Conservation (phyloP, 345 rosid genomes). For the Noccaea caerulescens region DNA sequence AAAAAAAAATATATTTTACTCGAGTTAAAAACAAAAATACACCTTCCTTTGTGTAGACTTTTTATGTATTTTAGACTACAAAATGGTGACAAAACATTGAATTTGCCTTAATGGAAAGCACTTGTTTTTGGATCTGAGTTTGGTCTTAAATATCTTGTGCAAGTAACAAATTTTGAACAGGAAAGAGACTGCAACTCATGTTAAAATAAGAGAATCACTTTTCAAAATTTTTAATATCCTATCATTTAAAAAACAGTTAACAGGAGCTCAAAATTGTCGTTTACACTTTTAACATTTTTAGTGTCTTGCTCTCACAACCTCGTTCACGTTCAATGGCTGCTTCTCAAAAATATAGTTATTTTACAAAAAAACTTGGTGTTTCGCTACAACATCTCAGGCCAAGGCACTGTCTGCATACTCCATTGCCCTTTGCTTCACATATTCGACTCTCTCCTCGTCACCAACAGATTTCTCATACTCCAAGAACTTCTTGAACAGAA, state of each 20-base stretch:
- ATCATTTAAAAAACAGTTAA: neutral
- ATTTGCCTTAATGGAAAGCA: too few species aligned
- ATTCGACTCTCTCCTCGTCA: conserved; percentile 63
- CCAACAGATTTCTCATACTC: conserved; percentile 69
- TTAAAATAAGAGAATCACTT: too few species aligned
- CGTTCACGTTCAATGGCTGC: conserved; percentile 8
- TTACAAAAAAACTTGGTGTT: conserved; percentile 22
- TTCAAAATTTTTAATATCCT: neutral
- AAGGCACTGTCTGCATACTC: conserved; percentile 69
- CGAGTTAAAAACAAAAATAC: neutral
- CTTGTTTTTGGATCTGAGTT: too few species aligned
- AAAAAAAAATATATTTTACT: neutral
- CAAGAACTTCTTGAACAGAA: conserved; percentile 87
- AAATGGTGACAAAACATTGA: too few species aligned
- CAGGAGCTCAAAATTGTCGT: conserved; percentile 1
- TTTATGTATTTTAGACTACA: too few species aligned
- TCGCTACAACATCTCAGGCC: conserved; percentile 32
- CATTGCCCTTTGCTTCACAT: conserved; percentile 83
- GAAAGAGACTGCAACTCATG: too few species aligned
- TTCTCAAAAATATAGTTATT: conserved; percentile 20
- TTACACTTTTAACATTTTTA: neutral
- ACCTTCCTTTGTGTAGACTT: too few species aligned
- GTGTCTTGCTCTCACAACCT: neutral
- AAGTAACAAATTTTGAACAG: too few species aligned
- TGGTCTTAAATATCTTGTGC: too few species aligned